These are phyloP conservation scores for Diplodia scrobiculata DNA, from an alignment of 2,329 filamentous ascomycete genomes.

Conservation along the genomic window DNA sequence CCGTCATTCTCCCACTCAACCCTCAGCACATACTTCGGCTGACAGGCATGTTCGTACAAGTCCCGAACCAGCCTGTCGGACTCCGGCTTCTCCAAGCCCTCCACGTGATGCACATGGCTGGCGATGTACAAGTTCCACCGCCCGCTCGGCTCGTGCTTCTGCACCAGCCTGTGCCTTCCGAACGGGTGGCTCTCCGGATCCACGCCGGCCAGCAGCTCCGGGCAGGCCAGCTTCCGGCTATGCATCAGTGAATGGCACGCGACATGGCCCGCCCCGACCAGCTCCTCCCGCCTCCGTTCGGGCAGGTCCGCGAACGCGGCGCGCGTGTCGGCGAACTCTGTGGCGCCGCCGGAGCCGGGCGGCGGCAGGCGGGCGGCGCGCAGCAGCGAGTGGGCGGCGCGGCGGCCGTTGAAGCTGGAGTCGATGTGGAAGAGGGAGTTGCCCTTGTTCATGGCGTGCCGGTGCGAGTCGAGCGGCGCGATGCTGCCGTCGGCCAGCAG, in stretches of 20 bases:
- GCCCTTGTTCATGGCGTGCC: slow-evolving; percentile 47
- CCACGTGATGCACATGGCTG: slow-evolving; percentile 57
- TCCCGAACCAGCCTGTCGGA: slow-evolving; percentile 43
- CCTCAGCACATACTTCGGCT: slow-evolving; percentile 51
- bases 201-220: slow-evolving; percentile 53
- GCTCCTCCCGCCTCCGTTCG: slow-evolving; percentile 35
- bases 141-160: slow-evolving; percentile 56
- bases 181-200: slow-evolving; percentile 46
- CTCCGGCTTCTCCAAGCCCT: slow-evolving; percentile 43
- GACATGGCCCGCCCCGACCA: slow-evolving; percentile 34
- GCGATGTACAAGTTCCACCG: slow-evolving; percentile 59
- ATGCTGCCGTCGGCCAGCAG: slow-evolving; percentile 53
- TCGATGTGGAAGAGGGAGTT: slow-evolving; percentile 39
- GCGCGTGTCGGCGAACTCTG: slow-evolving; percentile 37
- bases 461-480: slow-evolving; percentile 47
- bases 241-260: slow-evolving; percentile 52
- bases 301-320: slow-evolving; percentile 40
- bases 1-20: slow-evolving; percentile 54
- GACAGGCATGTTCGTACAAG: slow-evolving; percentile 54
- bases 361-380: slow-evolving; percentile 36
- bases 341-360: slow-evolving; percentile 35
- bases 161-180: slow-evolving; percentile 53
- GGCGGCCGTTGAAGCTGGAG: slow-evolving; percentile 38
- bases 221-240: slow-evolving; percentile 56
- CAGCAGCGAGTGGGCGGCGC: slow-evolving; percentile 36